phyloP scores from a whole-genome alignment of 176 grass and related monocot species.

The Areca catechu region DNA sequence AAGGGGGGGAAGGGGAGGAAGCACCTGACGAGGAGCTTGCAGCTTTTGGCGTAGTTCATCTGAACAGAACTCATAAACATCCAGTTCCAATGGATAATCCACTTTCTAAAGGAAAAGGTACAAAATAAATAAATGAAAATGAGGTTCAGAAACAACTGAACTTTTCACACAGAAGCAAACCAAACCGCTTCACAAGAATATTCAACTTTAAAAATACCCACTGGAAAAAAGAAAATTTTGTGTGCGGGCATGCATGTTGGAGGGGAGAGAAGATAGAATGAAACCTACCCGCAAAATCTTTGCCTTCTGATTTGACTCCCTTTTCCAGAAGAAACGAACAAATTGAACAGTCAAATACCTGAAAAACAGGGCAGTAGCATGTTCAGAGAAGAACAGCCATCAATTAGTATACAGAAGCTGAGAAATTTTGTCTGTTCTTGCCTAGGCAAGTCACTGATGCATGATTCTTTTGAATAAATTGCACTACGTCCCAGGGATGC shows the following conservation, averaged over 20 bases:
- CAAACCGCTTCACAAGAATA: not conserved
- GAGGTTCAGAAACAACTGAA: not conserved
- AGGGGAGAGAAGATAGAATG: too few relatives aligned
- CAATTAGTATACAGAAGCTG: too few relatives aligned
- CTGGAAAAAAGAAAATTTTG: too few relatives aligned
- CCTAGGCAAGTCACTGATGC: slow-evolving; percentile 79
- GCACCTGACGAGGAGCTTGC: slow-evolving; percentile 84
- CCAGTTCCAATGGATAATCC: slow-evolving; percentile 89
- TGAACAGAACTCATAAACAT: slow-evolving; percentile 99
- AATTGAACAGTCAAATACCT: slow-evolving; percentile 93
- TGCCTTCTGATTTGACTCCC: slow-evolving; percentile 97
- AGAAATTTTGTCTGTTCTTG: slow-evolving; percentile 6
- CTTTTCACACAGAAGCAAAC: not conserved
- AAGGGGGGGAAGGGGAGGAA: slow-evolving; percentile 9
- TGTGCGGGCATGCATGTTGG: too few relatives aligned
- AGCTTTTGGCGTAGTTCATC: slow-evolving; percentile 93
- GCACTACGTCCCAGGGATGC: slow-evolving; percentile 61
- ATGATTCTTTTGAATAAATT: slow-evolving; percentile 73
- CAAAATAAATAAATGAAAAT: slow-evolving; percentile 2
- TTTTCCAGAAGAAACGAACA: slow-evolving; percentile 99
- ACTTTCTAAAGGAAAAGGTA: slow-evolving; percentile 66
- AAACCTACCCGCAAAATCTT: slow-evolving; percentile 85
- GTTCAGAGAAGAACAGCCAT: not conserved
- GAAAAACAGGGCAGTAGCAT: slow-evolving; percentile 21
- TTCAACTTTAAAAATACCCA: not conserved